Base-by-base conservation (phyloP, 192 early-diverging fungal genomes). In the Gaertneriomyces semiglobifer region DNA sequence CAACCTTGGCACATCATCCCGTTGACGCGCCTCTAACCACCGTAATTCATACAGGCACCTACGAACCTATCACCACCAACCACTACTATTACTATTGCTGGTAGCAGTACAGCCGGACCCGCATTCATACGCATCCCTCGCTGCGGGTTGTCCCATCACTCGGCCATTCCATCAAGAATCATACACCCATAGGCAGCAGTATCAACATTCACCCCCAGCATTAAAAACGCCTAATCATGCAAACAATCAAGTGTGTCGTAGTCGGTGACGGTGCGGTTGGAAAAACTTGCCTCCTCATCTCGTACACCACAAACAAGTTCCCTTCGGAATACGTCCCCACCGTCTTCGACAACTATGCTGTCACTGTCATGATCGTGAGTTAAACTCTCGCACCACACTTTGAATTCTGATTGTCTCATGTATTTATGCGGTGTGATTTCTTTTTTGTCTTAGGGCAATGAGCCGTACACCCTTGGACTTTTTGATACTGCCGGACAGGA, bases 271-370 rank as follows among this genome's bases (percentile, higher is more conserved):
- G 84, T 80, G 84, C 84, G 33, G 84, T 86, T 70, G 84, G 84
- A 66, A 86, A 96, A 86, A 96, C 94, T 39, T 94, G 93, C 73
- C 82, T 97, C 39, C 83, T 97, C 66, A 95, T 97, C 69, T 92
- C 90, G 53, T 97, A 97, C 77, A 95, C 94, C 60, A 95, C 93
- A 44, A 95, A 95, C 84, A 93, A 93, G 75, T 95, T 95, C 76
- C 94, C 94, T 16, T 90, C 87, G 47, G 94, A 95, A 85, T 97
- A 97, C 74, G 92, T 95, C 39, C 94, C 94, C 25, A 97, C 94
- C 44, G 92, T 93, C n/a, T 97, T 97, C 84, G 94, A 97, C 81
- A 96, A 98, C 75, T 98, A 98, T 84, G 92, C 93, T 58, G 94
- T 95, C 20, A 95, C 93, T n/a, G 93, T 98, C 60, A 98, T 96